phyloP scores from a whole-genome alignment of 2,329 filamentous ascomycete species.

The Harringtonia lauricola region DNA sequence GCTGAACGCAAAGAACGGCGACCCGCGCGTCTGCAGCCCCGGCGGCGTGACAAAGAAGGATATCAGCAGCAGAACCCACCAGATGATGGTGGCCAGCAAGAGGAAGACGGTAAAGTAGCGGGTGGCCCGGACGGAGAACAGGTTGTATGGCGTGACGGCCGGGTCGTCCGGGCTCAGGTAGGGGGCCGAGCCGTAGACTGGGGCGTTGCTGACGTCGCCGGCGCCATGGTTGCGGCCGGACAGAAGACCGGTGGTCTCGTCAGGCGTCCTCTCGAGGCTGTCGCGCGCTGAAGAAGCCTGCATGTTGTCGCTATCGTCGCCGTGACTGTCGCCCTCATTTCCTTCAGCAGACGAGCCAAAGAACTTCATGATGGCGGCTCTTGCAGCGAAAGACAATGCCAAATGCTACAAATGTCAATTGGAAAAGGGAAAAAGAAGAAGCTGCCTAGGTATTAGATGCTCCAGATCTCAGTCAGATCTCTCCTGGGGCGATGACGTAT shows the following conservation, averaged over 20 bases:
- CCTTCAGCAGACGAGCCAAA: background rate
- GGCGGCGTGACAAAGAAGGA: slow-evolving; percentile 86
- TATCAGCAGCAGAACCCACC: slow-evolving; percentile 87
- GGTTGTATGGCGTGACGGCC: slow-evolving; percentile 85
- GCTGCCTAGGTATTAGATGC: no score
- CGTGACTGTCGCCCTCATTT: background rate
- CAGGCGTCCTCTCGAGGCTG: slow-evolving; percentile 1
- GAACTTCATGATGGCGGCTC: background rate
- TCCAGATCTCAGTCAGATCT: no score
- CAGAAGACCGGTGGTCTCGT: slow-evolving; percentile 55
- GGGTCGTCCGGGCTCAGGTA: slow-evolving; percentile 73
- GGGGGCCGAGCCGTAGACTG: slow-evolving; percentile 10
- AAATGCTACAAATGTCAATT: no score
- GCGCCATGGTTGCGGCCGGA: slow-evolving; percentile 57
- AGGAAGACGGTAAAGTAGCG: slow-evolving; percentile 71
- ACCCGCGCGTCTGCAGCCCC: slow-evolving; percentile 73
- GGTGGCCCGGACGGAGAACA: slow-evolving; percentile 78
- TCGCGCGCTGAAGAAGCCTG: background rate
- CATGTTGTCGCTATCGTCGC: background rate
- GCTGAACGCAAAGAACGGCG: slow-evolving; percentile 83
- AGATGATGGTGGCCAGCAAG: slow-evolving; percentile 65
- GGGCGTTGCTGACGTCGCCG: slow-evolving; percentile 21
- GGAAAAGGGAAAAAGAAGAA: no score
- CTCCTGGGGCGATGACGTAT: no score
- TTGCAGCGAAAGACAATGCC: no score